Evolutionary conservation across 495 filamentous ascomycete genomes (phyloP), one percentile per base, ranked within the genome.

Genomic region (Aspergillus homomorphus): DNA sequence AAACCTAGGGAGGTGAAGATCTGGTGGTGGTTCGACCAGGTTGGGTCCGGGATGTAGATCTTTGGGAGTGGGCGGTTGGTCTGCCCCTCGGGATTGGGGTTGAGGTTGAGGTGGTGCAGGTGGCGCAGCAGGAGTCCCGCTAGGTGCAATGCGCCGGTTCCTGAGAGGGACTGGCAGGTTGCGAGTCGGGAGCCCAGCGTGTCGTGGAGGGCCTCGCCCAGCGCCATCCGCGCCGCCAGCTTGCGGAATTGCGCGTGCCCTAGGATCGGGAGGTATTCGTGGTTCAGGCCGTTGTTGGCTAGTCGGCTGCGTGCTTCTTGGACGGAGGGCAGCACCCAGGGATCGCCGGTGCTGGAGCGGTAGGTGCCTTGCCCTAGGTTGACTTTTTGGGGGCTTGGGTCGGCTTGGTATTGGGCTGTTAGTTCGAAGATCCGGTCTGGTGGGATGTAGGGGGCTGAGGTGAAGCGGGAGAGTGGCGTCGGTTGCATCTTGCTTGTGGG

Each of bases 61-160:
- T 63, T 70, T 1, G 69, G 63, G 1, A 63, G 55, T 9, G 58
- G 53, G 2, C 16, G 33, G 33, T 5, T 2, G 33, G 33, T 12
- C 7, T 10, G 33, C 26, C 26, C 26, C 26, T 28, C 2, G 33
- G 33, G 33, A 38, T 38, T 38, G 26, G n/a, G n/a, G n/a, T n/a
- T n/a, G n/a, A n/a, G n/a, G n/a, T n/a, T n/a, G n/a, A n/a, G n/a
- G n/a, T 28, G 44, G 10, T 60, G 58, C 45, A 53, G 61, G n/a
- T 55, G 56, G 61, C 82, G 74, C 45, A 94, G 81, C 75, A 94
- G 88, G 54, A 89, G 79, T 53, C 85, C 89, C 51, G 90, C 90
- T 2, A 94, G 72, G 62, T 95, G 91, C 12, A 93, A 80, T 22
- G 91, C 88, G 45, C 91, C 91, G 19, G 91, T 95, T 56, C 91